Evolutionary conservation across 169 alveolate genomes (phyloP), one percentile per base, ranked within the genome.

Genomic region (Cryptosporidium bovis): DNA sequence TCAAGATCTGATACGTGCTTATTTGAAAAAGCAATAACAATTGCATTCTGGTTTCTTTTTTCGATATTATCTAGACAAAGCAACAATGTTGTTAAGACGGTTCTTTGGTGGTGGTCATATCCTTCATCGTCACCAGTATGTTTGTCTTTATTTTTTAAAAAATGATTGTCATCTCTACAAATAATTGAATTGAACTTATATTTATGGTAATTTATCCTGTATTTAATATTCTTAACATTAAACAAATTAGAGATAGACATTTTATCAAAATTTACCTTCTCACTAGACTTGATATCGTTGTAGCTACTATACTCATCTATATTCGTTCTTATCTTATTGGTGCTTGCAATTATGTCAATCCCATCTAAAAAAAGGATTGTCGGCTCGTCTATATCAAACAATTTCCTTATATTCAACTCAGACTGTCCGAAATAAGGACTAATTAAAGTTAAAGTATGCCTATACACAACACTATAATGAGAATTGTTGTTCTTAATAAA

Each of bases 381-480:
- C 5, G 69, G 69, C 8, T 24, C 55, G 29, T 50, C 64, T 46
- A 62, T 48, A 24, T 40, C 33, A 8, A 77, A 77, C 16, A 77
- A 0, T n/a, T 29, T 40, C 24, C 87, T 77, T 3, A 77, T 77
- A 29, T 77, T 77, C 3, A 20, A 58, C 64, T 77, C 87, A 58
- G 87, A 77, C 10, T 77, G 77, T 18, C 87, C 87, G 48, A 77
- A 56, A 60, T 60, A 77, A 15, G 87, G 87, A 60, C 87, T 77
- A 18, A 77, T 29, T 77, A 77, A 29, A 27, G 16, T 36, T 7
- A 77, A 62, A 7, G 56, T 34, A 48, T 77, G 87, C 33, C 36
- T 40, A 29, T 62, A 31, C 1, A 60, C 34, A 5, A 77, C 16
- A 0, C 64, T 62, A 36, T 77, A 77, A 40, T 56, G 6, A 27